A percentile compares a stretch with the other conserved stretches of the same genome.
Conservation (phyloP, 768 basidiomycete genomes). For the Naganishia vaughanmartiniae region DNA sequence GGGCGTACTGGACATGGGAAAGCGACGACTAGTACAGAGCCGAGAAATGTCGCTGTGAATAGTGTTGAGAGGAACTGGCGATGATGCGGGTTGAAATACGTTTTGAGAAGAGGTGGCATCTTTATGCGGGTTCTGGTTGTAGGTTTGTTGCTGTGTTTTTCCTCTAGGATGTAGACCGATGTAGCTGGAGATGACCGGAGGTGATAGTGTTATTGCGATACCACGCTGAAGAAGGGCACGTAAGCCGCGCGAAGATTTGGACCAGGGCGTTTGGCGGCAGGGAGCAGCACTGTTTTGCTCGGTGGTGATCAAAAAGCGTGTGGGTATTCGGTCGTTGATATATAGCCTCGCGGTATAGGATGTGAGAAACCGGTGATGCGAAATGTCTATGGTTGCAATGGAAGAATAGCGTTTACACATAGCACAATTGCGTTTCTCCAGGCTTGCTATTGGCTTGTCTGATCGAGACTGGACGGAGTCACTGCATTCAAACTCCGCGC, state of each 20-base stretch:
- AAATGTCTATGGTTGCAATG: background rate
- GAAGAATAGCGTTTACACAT: too few species aligned
- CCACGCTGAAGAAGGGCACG: background rate
- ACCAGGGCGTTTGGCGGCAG: background rate
- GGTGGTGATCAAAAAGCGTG: too few species aligned
- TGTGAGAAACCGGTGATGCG: background rate
- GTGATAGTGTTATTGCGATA: too few species aligned
- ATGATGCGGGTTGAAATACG: conserved; percentile 48
- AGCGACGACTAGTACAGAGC: conserved; percentile 49
- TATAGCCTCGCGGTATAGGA: background rate
- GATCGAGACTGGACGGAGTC: background rate
- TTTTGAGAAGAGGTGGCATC: conserved; percentile 51
- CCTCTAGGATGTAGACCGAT: too few species aligned
- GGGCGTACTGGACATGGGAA: conserved; percentile 51
- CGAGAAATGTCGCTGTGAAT: conserved; percentile 52
- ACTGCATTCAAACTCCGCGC: background rate
- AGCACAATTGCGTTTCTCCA: background rate
- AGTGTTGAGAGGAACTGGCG: conserved; percentile 50
- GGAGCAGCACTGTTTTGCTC: background rate
- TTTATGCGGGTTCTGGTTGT: background rate
- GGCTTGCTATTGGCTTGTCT: background rate
- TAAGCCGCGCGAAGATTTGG: background rate
- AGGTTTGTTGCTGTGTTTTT: background rate
- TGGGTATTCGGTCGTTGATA: background rate
- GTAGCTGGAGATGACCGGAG: too few species aligned